phyloP scores from a whole-genome alignment of 2,329 filamentous ascomycete genomes.

The Coleophoma cylindrospora region DNA sequence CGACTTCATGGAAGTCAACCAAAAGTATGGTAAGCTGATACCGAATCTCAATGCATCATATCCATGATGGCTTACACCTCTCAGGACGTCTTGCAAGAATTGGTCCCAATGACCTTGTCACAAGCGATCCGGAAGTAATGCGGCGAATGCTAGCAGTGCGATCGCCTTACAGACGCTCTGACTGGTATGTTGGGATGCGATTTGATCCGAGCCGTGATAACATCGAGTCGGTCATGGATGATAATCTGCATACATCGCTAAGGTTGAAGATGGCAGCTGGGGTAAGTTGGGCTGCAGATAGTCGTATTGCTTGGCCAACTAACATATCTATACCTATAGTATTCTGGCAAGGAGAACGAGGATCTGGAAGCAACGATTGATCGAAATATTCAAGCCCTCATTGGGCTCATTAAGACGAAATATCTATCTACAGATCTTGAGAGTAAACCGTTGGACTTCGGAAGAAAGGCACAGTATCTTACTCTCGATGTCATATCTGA shows the following conservation, averaged over 20 bases:
- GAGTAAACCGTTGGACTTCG: slow-evolving; percentile 40
- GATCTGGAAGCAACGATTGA: slow-evolving; percentile 43
- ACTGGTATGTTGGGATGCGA: slow-evolving; percentile 41
- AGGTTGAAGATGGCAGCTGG: slow-evolving; percentile 43
- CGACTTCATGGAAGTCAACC: slow-evolving; percentile 8
- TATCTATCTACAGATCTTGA: slow-evolving; percentile 35
- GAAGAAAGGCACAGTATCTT: slow-evolving; percentile 46
- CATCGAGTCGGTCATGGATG: slow-evolving; percentile 43
- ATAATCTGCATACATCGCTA: slow-evolving; percentile 35
- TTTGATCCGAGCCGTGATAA: slow-evolving; percentile 48
- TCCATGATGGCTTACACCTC: not conserved
- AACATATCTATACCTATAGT: slow-evolving; percentile 29
- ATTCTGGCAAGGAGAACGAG: slow-evolving; percentile 44
- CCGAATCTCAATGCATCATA: not conserved
- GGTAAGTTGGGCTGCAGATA: slow-evolving; percentile 35
- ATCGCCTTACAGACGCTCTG: slow-evolving; percentile 29
- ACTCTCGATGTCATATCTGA: slow-evolving; percentile 50
- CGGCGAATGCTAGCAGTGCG: slow-evolving; percentile 32
- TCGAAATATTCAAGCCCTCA: slow-evolving; percentile 36
- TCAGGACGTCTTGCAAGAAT: slow-evolving; percentile 29
- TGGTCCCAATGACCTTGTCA: slow-evolving; percentile 33
- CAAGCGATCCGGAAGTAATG: slow-evolving; percentile 32
- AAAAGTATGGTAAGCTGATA: slow-evolving; percentile 11
- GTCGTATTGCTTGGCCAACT: not conserved
- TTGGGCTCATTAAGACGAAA: slow-evolving; percentile 41